Percentiles rank a stretch among this genome's conserved stretches.
Evolutionary conservation across 73 alveolate genomes (phyloP).

Genomic region (Blepharisma japonicum): DNA sequence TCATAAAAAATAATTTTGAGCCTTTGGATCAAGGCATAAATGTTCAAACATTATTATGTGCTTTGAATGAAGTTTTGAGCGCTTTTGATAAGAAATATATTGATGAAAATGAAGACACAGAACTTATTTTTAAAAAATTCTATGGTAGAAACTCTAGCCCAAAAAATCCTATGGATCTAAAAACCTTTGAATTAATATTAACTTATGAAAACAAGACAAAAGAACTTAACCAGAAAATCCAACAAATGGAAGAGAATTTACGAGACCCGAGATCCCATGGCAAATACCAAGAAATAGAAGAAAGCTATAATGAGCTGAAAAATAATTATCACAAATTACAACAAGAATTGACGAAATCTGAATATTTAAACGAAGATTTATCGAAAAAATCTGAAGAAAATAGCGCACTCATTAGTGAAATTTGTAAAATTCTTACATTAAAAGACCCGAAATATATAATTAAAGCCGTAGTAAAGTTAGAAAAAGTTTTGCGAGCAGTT

Average conservation of each 20-base stretch:
- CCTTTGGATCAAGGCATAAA: not conserved
- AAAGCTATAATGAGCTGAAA: not conserved
- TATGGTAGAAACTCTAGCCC: not conserved
- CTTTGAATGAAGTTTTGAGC: not conserved
- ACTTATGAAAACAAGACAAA: not conserved
- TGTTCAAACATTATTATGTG: not conserved
- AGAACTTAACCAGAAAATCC: constrained; percentile 6
- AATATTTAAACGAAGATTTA: not conserved
- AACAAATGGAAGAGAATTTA: not conserved
- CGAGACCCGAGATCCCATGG: not conserved
- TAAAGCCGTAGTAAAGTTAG: constrained; percentile 17
- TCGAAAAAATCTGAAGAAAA: not conserved
- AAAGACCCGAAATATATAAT: not conserved
- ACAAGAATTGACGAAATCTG: not conserved
- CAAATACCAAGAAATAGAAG: not conserved
- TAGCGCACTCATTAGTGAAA: not conserved
- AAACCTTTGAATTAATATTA: not conserved
- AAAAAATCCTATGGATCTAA: not conserved
- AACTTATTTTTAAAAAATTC: not conserved
- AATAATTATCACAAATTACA: not conserved
- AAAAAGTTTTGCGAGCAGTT: constrained; percentile 22
- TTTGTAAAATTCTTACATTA: not conserved
- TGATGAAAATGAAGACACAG: not conserved
- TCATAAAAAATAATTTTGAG: constrained; percentile 10
- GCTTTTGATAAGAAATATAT: not conserved